These are phyloP conservation scores for Blastobotrys buckinghamii DNA, from an alignment of 1,139 yeast species.

Conservation along the genomic window DNA sequence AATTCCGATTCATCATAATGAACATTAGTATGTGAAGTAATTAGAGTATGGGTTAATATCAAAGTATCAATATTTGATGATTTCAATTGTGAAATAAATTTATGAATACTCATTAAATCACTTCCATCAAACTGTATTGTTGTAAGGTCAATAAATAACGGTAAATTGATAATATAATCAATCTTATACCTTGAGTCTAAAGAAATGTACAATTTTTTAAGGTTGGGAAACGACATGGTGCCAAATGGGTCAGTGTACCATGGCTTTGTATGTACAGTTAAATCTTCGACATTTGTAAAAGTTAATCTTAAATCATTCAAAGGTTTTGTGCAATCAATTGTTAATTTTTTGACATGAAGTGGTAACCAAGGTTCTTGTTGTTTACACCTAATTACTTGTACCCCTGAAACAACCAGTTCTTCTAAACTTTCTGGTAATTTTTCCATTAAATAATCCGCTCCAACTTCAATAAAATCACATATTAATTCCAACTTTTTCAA, in stretches of 20 bases:
- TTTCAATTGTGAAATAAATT: background rate
- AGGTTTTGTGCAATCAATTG: slow-evolving; percentile 4
- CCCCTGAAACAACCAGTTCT: background rate
- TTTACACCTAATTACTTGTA: background rate
- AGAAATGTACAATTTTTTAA: slow-evolving; percentile 2
- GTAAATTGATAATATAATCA: background rate
- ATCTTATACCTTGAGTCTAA: background rate
- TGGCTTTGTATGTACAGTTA: background rate
- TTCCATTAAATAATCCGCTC: background rate
- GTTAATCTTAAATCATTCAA: background rate
- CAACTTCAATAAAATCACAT: background rate
- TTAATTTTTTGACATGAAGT: background rate
- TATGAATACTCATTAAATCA: background rate
- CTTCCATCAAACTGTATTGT: slow-evolving; percentile 1
- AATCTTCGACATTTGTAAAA: background rate
- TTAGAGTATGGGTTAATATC: background rate
- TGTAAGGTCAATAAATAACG: background rate
- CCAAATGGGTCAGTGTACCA: slow-evolving; percentile 1
- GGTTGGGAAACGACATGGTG: slow-evolving; percentile 2
- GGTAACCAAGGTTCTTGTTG: slow-evolving; percentile 3
- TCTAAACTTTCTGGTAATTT: background rate
- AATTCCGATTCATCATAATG: background rate
- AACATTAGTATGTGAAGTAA: background rate
- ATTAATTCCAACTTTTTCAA: background rate
- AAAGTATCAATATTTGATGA: background rate